A percentile compares a stretch with the other conserved stretches of the same genome.
Evolutionary conservation across 1,284 basidiomycete genomes (phyloP).

Genomic region (Ganoderma boninense): DNA sequence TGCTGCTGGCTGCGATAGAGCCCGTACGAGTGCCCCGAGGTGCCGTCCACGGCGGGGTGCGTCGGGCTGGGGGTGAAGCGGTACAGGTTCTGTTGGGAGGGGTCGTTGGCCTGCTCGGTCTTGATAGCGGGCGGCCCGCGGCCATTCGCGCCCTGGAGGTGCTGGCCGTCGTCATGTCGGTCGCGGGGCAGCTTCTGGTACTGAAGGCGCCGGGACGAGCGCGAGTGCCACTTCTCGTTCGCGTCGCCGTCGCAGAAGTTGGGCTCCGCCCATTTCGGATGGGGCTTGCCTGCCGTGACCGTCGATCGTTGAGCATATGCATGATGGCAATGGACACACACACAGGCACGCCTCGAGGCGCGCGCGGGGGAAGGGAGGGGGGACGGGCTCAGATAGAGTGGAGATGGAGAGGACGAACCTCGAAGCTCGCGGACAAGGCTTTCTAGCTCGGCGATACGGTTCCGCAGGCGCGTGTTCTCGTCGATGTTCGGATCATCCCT

Average conservation of each 20-base stretch:
- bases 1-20: constrained; percentile 30
- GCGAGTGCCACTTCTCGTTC: constrained; percentile 85
- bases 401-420: constrained; percentile 51
- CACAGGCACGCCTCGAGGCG: constrained; percentile 10
- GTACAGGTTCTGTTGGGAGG: constrained; percentile 40
- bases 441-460: constrained; percentile 90
- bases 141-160: constrained; percentile 20
- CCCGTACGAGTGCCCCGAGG: constrained; percentile 25
- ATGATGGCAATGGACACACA: neutral
- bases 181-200: constrained; percentile 39
- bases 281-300: constrained; percentile 70
- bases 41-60: constrained; percentile 32
- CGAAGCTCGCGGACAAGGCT: constrained; percentile 85
- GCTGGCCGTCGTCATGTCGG: constrained; percentile 25
- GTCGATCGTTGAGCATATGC: constrained; percentile 14
- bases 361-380: constrained; percentile 10
- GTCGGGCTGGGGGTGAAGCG: constrained; percentile 41
- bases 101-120: constrained; percentile 41
- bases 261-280: constrained; percentile 82
- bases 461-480: constrained; percentile 83
- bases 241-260: constrained; percentile 80
- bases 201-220: constrained; percentile 64
- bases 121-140: constrained; percentile 43
- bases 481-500: constrained; percentile 87
- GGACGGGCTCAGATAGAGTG: constrained; percentile 10